These are phyloP conservation scores for Podospora didyma DNA, from an alignment of 495 filamentous ascomycete genomes.

Conservation along the genomic window DNA sequence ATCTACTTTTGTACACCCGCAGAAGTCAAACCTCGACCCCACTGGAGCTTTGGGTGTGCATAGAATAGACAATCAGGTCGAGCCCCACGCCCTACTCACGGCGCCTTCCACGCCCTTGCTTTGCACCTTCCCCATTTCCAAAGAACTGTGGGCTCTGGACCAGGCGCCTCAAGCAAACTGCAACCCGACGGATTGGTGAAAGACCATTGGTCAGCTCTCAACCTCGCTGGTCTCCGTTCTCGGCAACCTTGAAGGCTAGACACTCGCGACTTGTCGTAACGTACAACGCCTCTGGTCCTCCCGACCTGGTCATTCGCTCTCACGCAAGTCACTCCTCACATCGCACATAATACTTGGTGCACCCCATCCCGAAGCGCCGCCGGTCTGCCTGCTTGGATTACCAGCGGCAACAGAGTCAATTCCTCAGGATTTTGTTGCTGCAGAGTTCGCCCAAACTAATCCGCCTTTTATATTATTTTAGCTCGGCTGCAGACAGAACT, in stretches of 20 bases:
- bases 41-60: not conserved
- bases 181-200: conserved; percentile 22
- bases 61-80: not conserved
- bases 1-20: not conserved
- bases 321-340: too few species aligned
- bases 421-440: not conserved
- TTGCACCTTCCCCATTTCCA: not conserved
- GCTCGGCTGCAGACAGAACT: conserved; percentile 1
- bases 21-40: not conserved
- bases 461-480: conserved; percentile 1
- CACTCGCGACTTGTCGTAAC: conserved; percentile 7
- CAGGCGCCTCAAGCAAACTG: not conserved
- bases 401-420: conserved; percentile 11
- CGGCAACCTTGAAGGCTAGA: conserved; percentile 17
- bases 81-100: not conserved
- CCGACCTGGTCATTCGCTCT: not conserved
- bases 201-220: conserved; percentile 28
- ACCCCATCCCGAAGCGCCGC: too few species aligned
- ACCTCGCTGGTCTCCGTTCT: conserved; percentile 32
- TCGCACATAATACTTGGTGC: too few species aligned
- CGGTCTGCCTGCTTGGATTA: not conserved
- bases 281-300: not conserved
- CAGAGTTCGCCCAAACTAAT: conserved; percentile 1
- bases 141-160: not conserved
- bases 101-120: not conserved